Base-by-base conservation (phyloP, 345 rosid genomes). In the Hevea brasiliensis region DNA sequence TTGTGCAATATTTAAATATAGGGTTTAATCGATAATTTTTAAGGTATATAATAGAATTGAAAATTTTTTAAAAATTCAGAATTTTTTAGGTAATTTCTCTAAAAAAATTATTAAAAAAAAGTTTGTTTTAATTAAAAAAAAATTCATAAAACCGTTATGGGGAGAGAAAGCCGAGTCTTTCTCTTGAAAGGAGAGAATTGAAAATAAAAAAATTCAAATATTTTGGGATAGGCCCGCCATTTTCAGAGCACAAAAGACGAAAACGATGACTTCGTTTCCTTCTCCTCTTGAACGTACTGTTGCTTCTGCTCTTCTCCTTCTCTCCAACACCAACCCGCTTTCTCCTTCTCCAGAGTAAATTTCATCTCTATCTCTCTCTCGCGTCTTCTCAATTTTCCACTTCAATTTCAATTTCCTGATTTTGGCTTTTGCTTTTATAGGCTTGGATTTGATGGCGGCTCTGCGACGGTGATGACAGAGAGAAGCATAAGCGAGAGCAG, bases 261-360 rank as follows among this genome's bases (percentile, higher is more conserved):
- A 60, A 53, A 66, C 62, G 66, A 88, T 84, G 88, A 61, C 61
- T 73, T 76, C 78, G 63, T 92, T 91, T 83, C 98, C 99, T 37
- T 84, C 89, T 55, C 67, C 83, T 55, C 74, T 72, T 41, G 99
- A 91, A 81, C 83, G 74, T 82, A 67, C 82, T 3, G 96, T 82
- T 37, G 97, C 98, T 76, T 85, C 96, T 18, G 85, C 96, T 73
- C 98, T 90, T 18, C 90, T 92, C 76, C 90, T 86, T 20, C 97
- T 92, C 82, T 87, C 90, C 44, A 29, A 61, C 45, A 23, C 71
- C 61, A 55, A 61, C 23, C 72, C 85, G 48, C 68, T 53, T 11
- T 59, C 84, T 67, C 69, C 82, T 51, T 85, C 84, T 70, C 74
- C 76, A 58, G 69, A 66, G 89, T 82, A 74, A 77, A 20, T 54